Conservation (phyloP, 1,284 basidiomycete genomes). For the Leccinum pachyderme region DNA sequence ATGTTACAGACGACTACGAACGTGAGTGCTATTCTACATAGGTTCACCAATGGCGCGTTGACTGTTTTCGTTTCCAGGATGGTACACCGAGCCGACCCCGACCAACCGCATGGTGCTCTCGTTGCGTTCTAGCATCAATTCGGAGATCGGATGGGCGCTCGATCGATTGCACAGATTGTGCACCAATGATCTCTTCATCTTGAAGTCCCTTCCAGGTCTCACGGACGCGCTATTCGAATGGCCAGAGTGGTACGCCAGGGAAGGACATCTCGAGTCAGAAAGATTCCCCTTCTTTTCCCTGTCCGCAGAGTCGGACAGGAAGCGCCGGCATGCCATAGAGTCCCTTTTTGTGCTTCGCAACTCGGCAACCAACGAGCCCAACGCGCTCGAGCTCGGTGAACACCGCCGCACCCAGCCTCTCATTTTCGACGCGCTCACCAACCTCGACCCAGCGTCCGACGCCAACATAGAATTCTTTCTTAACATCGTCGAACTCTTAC, state of each 20-base stretch:
- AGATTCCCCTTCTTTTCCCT: constrained; percentile 52
- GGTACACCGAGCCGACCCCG: constrained; percentile 71
- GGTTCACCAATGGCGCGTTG: not conserved
- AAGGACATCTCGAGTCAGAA: constrained; percentile 48
- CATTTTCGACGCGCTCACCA: constrained; percentile 55
- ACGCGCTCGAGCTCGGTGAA: constrained; percentile 56
- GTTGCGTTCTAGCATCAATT: constrained; percentile 69
- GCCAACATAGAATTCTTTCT: constrained; percentile 67
- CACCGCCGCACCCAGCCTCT: constrained; percentile 60
- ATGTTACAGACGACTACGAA: constrained; percentile 72
- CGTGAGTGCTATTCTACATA: constrained; percentile 41
- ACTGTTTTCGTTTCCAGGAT: constrained; percentile 46
- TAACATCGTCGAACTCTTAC: constrained; percentile 65
- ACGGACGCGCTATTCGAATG: constrained; percentile 78
- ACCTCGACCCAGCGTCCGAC: constrained; percentile 55
- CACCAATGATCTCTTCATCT: constrained; percentile 68
- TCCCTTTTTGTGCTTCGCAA: constrained; percentile 77
- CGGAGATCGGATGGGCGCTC: constrained; percentile 79
- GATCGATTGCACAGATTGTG: constrained; percentile 76
- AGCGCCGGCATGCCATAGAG: constrained; percentile 67
- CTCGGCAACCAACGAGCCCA: constrained; percentile 63
- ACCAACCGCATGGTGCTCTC: constrained; percentile 82
- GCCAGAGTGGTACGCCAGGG: constrained; percentile 71
- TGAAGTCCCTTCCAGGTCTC: constrained; percentile 68
- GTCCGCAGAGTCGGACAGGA: constrained; percentile 47